Evolutionary conservation across 805 yeast species (phyloP).

Genomic region (Candida corydali): DNA sequence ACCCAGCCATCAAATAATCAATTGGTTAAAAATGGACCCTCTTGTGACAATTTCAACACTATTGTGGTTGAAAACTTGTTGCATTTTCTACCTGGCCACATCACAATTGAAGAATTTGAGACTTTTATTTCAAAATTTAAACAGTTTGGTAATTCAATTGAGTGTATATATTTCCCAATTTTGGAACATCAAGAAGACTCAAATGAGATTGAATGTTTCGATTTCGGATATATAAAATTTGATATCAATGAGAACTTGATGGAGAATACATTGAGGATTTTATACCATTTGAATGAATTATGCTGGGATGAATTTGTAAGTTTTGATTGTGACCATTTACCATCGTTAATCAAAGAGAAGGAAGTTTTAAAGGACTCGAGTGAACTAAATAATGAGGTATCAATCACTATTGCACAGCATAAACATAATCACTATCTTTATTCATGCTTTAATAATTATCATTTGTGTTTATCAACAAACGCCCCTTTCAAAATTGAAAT

Average conservation of each 20-base stretch:
- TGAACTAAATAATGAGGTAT: constrained; percentile 11
- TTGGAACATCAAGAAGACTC: constrained; percentile 6
- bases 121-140: constrained; percentile 41
- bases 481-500: constrained; percentile 2
- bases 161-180: constrained; percentile 49
- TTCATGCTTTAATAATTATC: constrained; percentile 8
- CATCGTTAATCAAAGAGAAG: constrained; percentile 10
- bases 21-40: not conserved
- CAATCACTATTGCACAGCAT: constrained; percentile 31
- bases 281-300: constrained; percentile 44
- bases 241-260: constrained; percentile 22
- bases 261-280: constrained; percentile 45
- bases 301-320: constrained; percentile 44
- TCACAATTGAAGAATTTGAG: constrained; percentile 35
- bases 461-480: constrained; percentile 5
- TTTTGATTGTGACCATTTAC: constrained; percentile 11
- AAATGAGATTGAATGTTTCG: constrained; percentile 23
- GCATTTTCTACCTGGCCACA: constrained; percentile 47
- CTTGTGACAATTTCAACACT: constrained; percentile 11
- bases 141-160: constrained; percentile 42
- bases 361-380: constrained; percentile 7
- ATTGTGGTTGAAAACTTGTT: constrained; percentile 41
- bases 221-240: constrained; percentile 55
- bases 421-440: constrained; percentile 31
- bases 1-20: not conserved